Base-by-base conservation (phyloP, 305 asterid species). In the Andrographis paniculata region DNA sequence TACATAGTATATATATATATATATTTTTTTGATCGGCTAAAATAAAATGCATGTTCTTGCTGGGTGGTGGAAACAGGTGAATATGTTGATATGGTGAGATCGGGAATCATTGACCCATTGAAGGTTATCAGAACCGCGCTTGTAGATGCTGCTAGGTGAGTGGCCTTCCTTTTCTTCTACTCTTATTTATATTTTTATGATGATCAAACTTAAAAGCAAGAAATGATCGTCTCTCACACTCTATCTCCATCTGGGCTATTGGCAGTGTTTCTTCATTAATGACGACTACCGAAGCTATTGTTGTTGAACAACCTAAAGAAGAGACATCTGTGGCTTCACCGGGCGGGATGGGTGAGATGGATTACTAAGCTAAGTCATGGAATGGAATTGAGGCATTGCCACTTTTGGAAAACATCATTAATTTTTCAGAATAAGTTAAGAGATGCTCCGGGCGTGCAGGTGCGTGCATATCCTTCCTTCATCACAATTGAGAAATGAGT, bases 91-190 rank as follows among this genome's bases (percentile, higher is more conserved):
- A 77, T 80, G 92, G 69, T 80, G 1, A 72, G 74, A 46, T 52
- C 78, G 7, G 92, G 92, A 20, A 80, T 80, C 33, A 77, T 80
- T 8, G 92, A 80, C 50, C 92, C 92, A 14, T 42, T 77, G 70
- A 80, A 80, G 66, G 92, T 80, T 4, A 64, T 77, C 17, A 77
- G 92, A 55, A 77, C 92, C 17, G 92, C 92, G 0, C 58, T 80
- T 48, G 78, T 72, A 17, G 86, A 80, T 61, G 87, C 92, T 42
- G 86, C 92, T 21, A 76, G 88, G 88, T 79, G 18, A 28, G 15
- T 6, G 16, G n/a, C 18, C 12, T 1, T 13, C 35, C 6, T 13
- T 11, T 14, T 15, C 21, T 10, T 14, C 19, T 46, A 1, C 16
- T 10, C 5, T 45, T 9, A 9, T 21, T 19, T 45, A 8, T 17